Evolutionary conservation across 345 rosid species (phyloP).

Genomic region (Boechera stricta): DNA sequence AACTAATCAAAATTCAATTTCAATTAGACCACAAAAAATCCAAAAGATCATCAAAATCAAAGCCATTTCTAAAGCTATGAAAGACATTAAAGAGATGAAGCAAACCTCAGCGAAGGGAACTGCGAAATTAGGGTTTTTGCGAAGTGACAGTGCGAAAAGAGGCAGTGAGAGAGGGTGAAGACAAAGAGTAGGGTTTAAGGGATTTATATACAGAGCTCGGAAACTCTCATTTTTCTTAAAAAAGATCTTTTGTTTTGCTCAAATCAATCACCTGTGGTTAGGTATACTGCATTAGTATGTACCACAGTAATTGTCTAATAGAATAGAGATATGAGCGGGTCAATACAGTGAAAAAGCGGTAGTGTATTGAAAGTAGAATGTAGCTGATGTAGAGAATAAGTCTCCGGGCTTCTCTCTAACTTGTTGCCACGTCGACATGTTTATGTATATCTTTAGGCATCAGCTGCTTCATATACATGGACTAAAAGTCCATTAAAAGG

Average conservation of each 20-base stretch:
- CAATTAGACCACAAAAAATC: background rate
- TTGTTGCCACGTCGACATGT: background rate
- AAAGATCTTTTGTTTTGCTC: background rate
- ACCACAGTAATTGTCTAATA: background rate
- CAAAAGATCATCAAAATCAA: background rate
- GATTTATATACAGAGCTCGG: constrained; percentile 22
- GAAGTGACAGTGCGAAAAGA: constrained; percentile 24
- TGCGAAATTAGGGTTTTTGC: constrained; percentile 25
- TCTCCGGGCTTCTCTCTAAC: background rate
- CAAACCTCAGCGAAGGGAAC: constrained; percentile 28
- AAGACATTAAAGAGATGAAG: background rate
- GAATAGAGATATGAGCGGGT: background rate
- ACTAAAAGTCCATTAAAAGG: background rate
- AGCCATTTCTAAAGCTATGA: background rate
- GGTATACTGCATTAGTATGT: background rate
- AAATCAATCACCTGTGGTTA: background rate
- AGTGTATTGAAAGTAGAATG: background rate
- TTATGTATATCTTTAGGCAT: too few species aligned
- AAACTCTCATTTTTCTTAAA: background rate
- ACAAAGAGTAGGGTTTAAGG: constrained; percentile 38
- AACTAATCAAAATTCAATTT: background rate
- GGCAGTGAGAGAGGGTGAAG: constrained; percentile 21
- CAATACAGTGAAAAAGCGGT: background rate
- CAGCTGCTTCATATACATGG: too few species aligned
- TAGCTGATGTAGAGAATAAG: constrained; percentile 3